Conservation (phyloP, 2,329 filamentous ascomycete genomes). For the Setomelanomma holmii region DNA sequence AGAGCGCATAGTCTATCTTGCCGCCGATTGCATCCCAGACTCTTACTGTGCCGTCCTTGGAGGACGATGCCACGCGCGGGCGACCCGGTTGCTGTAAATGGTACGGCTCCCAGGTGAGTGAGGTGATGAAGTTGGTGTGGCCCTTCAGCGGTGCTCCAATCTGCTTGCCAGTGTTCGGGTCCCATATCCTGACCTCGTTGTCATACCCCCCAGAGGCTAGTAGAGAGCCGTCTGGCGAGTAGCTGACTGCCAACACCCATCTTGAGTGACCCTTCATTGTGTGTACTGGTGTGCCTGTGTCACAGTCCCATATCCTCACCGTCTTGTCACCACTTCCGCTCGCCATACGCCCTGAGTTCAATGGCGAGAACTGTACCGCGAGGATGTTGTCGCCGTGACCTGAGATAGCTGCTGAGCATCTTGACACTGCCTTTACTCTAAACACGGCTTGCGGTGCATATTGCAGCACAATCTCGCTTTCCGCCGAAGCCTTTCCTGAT, state of each 20-base stretch:
- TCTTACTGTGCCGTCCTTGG: slow-evolving; percentile 86
- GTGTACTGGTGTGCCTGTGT: slow-evolving; percentile 86
- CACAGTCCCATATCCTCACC: slow-evolving; percentile 91
- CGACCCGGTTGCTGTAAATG: slow-evolving; percentile 78
- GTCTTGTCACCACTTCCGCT: slow-evolving; percentile 92
- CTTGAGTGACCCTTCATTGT: slow-evolving; percentile 87
- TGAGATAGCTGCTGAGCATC: slow-evolving; percentile 85
- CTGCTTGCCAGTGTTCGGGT: slow-evolving; percentile 79
- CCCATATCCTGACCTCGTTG: slow-evolving; percentile 88
- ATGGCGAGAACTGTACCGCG: slow-evolving; percentile 83
- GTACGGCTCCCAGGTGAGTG: slow-evolving; percentile 90
- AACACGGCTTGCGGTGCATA: slow-evolving; percentile 90
- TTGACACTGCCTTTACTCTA: slow-evolving; percentile 87
- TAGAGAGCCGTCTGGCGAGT: slow-evolving; percentile 81
- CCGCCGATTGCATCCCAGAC: slow-evolving; percentile 85
- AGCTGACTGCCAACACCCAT: slow-evolving; percentile 88
- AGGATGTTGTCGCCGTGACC: slow-evolving; percentile 94
- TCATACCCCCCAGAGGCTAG: slow-evolving; percentile 94
- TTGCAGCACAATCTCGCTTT: slow-evolving; percentile 68
- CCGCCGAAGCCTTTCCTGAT: slow-evolving; percentile 57
- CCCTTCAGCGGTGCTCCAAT: slow-evolving; percentile 78
- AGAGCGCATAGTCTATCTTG: slow-evolving; percentile 79
- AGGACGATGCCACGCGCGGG: slow-evolving; percentile 82
- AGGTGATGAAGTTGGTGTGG: slow-evolving; percentile 88
- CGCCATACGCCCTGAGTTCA: slow-evolving; percentile 76